Percentiles rank a stretch among this genome's conserved stretches.
phyloP scores from a whole-genome alignment of 768 basidiomycete species.

The Pleurotus giganteus region DNA sequence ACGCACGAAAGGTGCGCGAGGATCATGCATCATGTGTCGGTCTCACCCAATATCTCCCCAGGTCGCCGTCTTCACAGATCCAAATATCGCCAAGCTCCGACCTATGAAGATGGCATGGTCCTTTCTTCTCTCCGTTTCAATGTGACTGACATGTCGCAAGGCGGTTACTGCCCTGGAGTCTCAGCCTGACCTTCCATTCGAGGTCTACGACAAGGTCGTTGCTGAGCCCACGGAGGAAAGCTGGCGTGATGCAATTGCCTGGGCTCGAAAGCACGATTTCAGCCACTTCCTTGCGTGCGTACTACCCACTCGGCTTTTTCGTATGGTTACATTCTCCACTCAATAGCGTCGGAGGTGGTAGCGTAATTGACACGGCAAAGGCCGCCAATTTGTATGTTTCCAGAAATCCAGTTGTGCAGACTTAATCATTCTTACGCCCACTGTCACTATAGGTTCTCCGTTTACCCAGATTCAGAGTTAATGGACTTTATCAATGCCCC shows the following conservation, averaged over 20 bases:
- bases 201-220: constrained; percentile 78
- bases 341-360: constrained; percentile 82
- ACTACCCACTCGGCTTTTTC: not conserved
- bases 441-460: constrained; percentile 60
- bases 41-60: constrained; percentile 28
- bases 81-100: constrained; percentile 73
- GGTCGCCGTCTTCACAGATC: constrained; percentile 94
- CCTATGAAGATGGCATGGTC: constrained; percentile 77
- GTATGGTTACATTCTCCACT: constrained; percentile 10
- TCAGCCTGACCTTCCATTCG: constrained; percentile 73
- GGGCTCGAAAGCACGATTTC: constrained; percentile 84
- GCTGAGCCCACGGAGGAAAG: constrained; percentile 92
- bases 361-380: constrained; percentile 95
- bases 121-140: constrained; percentile 1
- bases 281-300: constrained; percentile 90
- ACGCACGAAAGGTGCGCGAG: constrained; percentile 72
- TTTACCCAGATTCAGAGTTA: constrained; percentile 89
- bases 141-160: constrained; percentile 31
- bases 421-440: not conserved
- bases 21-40: constrained; percentile 5
- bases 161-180: constrained; percentile 78
- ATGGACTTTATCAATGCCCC: constrained; percentile 98
- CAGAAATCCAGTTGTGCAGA: constrained; percentile 13
- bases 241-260: constrained; percentile 85
- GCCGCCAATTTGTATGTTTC: constrained; percentile 75